Base-by-base conservation (phyloP, 371 early-diverging fungal genomes). In the Dichotomocladium elegans region DNA sequence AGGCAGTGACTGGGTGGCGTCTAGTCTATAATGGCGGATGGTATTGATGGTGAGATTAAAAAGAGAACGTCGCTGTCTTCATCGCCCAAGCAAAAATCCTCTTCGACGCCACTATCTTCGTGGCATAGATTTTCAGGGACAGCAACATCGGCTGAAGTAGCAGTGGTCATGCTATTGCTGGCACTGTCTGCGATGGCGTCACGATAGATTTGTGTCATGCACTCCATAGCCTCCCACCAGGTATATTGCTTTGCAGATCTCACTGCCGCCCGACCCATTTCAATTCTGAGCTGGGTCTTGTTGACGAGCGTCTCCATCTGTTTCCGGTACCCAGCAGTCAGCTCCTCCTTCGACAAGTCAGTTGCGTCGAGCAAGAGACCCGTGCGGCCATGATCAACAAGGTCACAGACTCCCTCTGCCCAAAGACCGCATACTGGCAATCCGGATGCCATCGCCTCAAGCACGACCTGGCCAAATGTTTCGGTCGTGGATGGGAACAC, bases 381-480 rank as follows among this genome's bases (percentile, higher is more conserved):
- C n/a, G 74, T 77, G 14, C 47, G 33, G 7, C 58, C 53, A 51
- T 77, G 62, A n/a, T 55, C 45, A 10, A 77, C 74, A 4, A 74
- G 17, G 62, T 77, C 74, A 21, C 60, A 51, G 1, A 77, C 72
- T 3, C 78, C 74, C 57, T 77, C 72, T 4, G 78, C 74, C 9
- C 59, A 31, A 15, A 77, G 51, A 0, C 72, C 78, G 3, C 61
- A 58, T 25, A 77, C 74, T 3, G 78, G 70, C 15, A 77, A 43
- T 5, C 68, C 68, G 2, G 78, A 77, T 11, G 74, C 68, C 74
- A 77, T 73, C 10, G 72, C 59, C 21, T 77, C 74, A 46, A 77
- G 42, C 0, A 77, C 72, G 3, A 77, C 74, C 31, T 77, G 78
- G 11, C 78, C 78, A 64, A 74, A 77, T 15, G 78, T 77, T 24